A percentile compares a stretch with the other conserved stretches of the same genome.
Conservation (phyloP, 768 basidiomycete genomes). For the Lactarius hatsudake region DNA sequence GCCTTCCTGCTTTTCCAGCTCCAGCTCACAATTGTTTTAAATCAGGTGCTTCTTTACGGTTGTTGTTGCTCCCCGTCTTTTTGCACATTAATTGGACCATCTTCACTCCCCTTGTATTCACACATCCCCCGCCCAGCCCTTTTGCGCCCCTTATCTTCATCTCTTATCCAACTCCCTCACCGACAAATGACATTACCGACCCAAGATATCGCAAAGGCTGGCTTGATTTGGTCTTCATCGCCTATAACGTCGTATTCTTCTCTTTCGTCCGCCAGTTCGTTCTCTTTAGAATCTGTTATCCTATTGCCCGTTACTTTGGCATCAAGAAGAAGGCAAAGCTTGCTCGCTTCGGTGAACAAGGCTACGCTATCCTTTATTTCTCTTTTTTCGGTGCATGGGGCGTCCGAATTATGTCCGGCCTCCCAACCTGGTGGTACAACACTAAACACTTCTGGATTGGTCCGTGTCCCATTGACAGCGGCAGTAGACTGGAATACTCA, state of each 20-base stretch:
- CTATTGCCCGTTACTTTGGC: constrained; percentile 68
- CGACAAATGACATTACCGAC: constrained; percentile 44
- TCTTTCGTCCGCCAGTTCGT: constrained; percentile 81
- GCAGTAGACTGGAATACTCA: neutral
- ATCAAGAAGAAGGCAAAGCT: constrained; percentile 66
- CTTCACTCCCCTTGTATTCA: constrained; percentile 45
- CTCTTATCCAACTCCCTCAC: constrained; percentile 56
- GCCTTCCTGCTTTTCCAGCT: neutral
- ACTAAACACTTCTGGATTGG: constrained; percentile 86
- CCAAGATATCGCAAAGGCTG: constrained; percentile 70
- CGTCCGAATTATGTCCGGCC: constrained; percentile 70
- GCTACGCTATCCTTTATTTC: constrained; percentile 85
- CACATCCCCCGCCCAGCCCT: constrained; percentile 59
- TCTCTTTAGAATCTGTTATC: constrained; percentile 60
- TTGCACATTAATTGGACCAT: constrained; percentile 67
- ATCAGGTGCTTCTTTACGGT: constrained; percentile 61
- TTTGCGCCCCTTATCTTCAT: constrained; percentile 70
- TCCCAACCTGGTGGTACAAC: constrained; percentile 84
- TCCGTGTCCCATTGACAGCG: constrained; percentile 30
- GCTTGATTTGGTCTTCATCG: constrained; percentile 74
- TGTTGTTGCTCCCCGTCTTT: constrained; percentile 59
- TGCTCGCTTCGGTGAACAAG: constrained; percentile 87
- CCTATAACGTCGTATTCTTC: constrained; percentile 83
- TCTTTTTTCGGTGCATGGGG: constrained; percentile 68
- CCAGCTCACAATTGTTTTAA: neutral